Evolutionary conservation across 2,329 filamentous ascomycete species (phyloP).

Genomic region (Tolypocladium amazonense): DNA sequence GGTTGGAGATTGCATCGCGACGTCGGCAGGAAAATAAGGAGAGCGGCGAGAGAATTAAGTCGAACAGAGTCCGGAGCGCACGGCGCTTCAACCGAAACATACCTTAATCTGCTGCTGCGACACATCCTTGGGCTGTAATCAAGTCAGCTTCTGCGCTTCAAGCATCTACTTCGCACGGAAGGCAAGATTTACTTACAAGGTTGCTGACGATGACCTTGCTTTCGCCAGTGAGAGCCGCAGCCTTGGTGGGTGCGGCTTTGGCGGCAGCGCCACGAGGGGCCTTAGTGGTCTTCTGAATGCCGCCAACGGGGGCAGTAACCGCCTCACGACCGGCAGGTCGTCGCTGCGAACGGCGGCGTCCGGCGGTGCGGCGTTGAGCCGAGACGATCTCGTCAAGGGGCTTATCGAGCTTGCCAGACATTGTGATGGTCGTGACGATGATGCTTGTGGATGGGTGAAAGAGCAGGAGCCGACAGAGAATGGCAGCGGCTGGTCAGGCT

Average conservation of each 20-base stretch:
- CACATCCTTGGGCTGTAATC: slow-evolving; percentile 79
- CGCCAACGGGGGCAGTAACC: slow-evolving; percentile 65
- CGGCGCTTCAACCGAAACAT: slow-evolving; percentile 85
- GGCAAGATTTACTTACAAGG: slow-evolving; percentile 55
- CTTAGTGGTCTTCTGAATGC: slow-evolving; percentile 70
- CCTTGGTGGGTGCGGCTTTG: slow-evolving; percentile 56
- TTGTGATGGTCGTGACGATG: slow-evolving; percentile 31
- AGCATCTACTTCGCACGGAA: background rate
- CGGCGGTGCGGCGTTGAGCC: slow-evolving; percentile 52
- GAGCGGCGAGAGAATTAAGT: slow-evolving; percentile 34
- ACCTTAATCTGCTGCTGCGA: slow-evolving; percentile 98
- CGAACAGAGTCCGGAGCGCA: slow-evolving; percentile 62
- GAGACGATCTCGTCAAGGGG: slow-evolving; percentile 96
- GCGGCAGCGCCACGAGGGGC: slow-evolving; percentile 45
- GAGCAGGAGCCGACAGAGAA: background rate
- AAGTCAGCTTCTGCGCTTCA: background rate
- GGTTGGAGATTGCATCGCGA: slow-evolving; percentile 5
- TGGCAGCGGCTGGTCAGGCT: background rate
- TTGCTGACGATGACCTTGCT: slow-evolving; percentile 99
- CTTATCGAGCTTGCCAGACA: slow-evolving; percentile 94
- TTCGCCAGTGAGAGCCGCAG: slow-evolving; percentile 52
- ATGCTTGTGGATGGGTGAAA: slow-evolving; percentile 17
- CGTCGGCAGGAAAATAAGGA: slow-evolving; percentile 22
- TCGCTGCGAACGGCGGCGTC: slow-evolving; percentile 38
- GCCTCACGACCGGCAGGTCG: slow-evolving; percentile 41